Evolutionary conservation across 805 yeast species (phyloP).

Genomic region (Candida parachauliodes): DNA sequence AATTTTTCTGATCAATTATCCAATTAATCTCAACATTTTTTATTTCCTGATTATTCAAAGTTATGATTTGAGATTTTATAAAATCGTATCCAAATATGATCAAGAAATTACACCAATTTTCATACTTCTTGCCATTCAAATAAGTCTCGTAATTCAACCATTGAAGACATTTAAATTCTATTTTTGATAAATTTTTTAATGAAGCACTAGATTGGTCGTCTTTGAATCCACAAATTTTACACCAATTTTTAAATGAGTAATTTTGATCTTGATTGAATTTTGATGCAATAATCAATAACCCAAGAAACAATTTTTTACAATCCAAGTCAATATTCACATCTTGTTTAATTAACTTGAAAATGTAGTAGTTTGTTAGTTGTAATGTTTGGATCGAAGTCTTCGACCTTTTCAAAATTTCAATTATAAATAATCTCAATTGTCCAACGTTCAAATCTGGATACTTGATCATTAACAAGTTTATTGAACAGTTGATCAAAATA

Average conservation of each 20-base stretch:
- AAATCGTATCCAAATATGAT: slow-evolving; percentile 43
- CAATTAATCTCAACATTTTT: slow-evolving; percentile 13
- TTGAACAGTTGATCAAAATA: slow-evolving; percentile 33
- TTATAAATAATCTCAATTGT: slow-evolving; percentile 41
- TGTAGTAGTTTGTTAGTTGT: slow-evolving; percentile 64
- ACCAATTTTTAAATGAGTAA: slow-evolving; percentile 69
- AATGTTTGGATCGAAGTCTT: slow-evolving; percentile 55
- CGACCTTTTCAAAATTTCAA: slow-evolving; percentile 31
- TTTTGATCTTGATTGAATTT: slow-evolving; percentile 74
- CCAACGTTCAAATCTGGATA: slow-evolving; percentile 7
- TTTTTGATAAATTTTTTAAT: slow-evolving; percentile 42
- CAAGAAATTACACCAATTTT: slow-evolving; percentile 43
- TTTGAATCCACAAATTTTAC: slow-evolving; percentile 60
- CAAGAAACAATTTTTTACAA: slow-evolving; percentile 65
- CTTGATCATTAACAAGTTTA: slow-evolving; percentile 31
- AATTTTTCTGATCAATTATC: slow-evolving; percentile 22
- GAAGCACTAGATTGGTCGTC: slow-evolving; percentile 17
- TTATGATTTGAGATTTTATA: slow-evolving; percentile 31
- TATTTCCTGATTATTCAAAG: slow-evolving; percentile 17
- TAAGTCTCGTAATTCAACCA: slow-evolving; percentile 55
- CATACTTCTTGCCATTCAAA: slow-evolving; percentile 47
- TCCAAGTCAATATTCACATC: slow-evolving; percentile 13
- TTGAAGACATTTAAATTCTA: slow-evolving; percentile 53
- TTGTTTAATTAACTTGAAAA: slow-evolving; percentile 42
- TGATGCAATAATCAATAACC: slow-evolving; percentile 65